These are phyloP conservation scores for Ceratocystis variospora DNA, from an alignment of 2,329 filamentous ascomycete genomes.

Conservation along the genomic window DNA sequence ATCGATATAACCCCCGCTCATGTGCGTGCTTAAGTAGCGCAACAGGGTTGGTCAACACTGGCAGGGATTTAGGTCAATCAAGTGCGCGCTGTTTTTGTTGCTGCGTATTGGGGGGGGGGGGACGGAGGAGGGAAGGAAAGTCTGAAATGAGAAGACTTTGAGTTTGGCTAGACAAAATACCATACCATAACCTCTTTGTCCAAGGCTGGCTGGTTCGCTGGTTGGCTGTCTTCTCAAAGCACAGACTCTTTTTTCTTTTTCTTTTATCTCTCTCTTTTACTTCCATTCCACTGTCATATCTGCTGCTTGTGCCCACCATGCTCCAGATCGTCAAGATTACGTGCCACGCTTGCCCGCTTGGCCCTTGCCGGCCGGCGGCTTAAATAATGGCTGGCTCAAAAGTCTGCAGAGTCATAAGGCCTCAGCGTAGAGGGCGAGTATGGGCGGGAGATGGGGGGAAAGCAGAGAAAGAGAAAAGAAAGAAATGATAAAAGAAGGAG, in stretches of 20 bases:
- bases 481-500: background rate
- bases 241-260: background rate
- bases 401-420: background rate
- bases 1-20: background rate
- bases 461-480: background rate
- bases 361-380: background rate
- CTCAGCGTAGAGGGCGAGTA: background rate
- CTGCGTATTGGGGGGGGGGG: background rate
- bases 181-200: background rate
- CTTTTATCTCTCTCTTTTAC: background rate
- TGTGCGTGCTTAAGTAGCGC: background rate
- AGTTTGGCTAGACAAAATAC: background rate
- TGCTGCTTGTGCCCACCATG: background rate
- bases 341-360: background rate
- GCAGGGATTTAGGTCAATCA: background rate
- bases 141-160: background rate
- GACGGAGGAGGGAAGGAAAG: background rate
- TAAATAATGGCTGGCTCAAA: background rate
- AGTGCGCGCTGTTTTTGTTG: background rate
- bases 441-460: background rate
- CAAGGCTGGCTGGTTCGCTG: too few species aligned
- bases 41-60: background rate
- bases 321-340: background rate
- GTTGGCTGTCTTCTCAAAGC: background rate
- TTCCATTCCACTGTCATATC: background rate